Conservation (phyloP, 768 basidiomycete species). For the Leucosporidium creatinivorum region DNA sequence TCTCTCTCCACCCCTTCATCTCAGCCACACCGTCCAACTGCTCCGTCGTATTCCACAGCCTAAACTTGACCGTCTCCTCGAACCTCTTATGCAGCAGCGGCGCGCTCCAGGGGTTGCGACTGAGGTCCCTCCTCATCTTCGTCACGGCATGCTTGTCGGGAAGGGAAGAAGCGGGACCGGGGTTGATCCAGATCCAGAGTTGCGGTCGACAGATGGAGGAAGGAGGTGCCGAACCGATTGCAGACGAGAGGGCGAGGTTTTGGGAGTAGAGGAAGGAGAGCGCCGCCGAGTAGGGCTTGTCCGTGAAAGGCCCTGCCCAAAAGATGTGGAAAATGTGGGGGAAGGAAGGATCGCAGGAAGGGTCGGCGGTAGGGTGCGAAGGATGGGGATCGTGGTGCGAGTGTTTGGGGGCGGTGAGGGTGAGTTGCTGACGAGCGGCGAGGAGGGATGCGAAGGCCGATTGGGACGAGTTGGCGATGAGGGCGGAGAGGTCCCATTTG, state of each 20-base stretch:
- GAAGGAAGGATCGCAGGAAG: slow-evolving; percentile 74
- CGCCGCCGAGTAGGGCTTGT: slow-evolving; percentile 93
- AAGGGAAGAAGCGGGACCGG: slow-evolving; percentile 69
- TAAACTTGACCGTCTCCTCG: slow-evolving; percentile 85
- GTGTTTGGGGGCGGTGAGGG: slow-evolving; percentile 45
- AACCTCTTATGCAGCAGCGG: slow-evolving; percentile 91
- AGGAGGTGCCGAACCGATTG: slow-evolving; percentile 31
- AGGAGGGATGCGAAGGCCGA: slow-evolving; percentile 22
- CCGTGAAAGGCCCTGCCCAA: slow-evolving; percentile 97
- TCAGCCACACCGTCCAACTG: slow-evolving; percentile 88
- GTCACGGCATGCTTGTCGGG: slow-evolving; percentile 71
- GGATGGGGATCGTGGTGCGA: slow-evolving; percentile 41
- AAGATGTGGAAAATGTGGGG: slow-evolving; percentile 95
- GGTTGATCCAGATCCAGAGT: slow-evolving; percentile 98
- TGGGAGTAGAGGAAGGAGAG: slow-evolving; percentile 96
- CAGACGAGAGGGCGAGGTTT: slow-evolving; percentile 60
- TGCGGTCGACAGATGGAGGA: slow-evolving; percentile 66
- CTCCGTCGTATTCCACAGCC: slow-evolving; percentile 96
- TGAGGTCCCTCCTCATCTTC: slow-evolving; percentile 77
- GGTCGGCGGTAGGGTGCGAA: slow-evolving; percentile 51
- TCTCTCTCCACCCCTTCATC: slow-evolving; percentile 74
- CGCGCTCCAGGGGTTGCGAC: slow-evolving; percentile 78
- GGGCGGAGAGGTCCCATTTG: not conserved
- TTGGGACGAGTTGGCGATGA: slow-evolving; percentile 7
- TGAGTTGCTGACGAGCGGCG: slow-evolving; percentile 14